These are phyloP conservation scores for Colletotrichum magnum DNA, from an alignment of 2,329 filamentous ascomycete species.

Conservation along the genomic window DNA sequence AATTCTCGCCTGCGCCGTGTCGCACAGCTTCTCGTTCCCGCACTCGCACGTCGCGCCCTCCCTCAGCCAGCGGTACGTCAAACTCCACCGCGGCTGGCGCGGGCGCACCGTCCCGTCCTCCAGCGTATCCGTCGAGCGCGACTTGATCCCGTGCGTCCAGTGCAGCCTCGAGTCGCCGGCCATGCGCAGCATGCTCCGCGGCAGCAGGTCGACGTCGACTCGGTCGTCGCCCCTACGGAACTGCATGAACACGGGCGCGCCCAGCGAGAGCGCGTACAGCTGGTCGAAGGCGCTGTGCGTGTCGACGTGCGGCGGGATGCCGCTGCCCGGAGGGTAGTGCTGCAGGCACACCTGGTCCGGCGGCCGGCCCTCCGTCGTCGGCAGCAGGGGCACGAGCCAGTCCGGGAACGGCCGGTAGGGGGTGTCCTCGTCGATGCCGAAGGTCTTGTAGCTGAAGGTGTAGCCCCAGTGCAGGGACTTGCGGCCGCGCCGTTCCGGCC, in stretches of 20 bases:
- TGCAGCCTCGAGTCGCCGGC: slow-evolving; percentile 64
- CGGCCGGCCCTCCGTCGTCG: slow-evolving; percentile 56
- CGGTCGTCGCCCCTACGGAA: slow-evolving; percentile 47
- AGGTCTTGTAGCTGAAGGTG: slow-evolving; percentile 72
- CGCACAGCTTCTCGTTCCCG: slow-evolving; percentile 63
- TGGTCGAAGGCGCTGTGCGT: slow-evolving; percentile 62
- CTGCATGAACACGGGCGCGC: slow-evolving; percentile 59
- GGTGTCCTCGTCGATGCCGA: slow-evolving; percentile 64
- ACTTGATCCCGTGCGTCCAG: slow-evolving; percentile 70
- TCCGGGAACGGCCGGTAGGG: slow-evolving; percentile 65
- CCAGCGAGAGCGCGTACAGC: slow-evolving; percentile 61
- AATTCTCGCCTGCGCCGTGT: slow-evolving; percentile 61
- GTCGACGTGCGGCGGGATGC: slow-evolving; percentile 74
- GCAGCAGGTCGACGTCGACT: slow-evolving; percentile 61
- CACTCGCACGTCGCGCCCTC: slow-evolving; percentile 63
- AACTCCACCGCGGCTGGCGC: slow-evolving; percentile 65
- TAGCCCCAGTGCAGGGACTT: slow-evolving; percentile 69
- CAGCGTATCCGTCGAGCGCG: slow-evolving; percentile 65
- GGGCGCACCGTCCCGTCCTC: slow-evolving; percentile 60
- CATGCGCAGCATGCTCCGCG: slow-evolving; percentile 67
- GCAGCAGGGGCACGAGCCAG: slow-evolving; percentile 65
- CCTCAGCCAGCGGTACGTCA: slow-evolving; percentile 69
- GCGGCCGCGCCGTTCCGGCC: slow-evolving; percentile 62
- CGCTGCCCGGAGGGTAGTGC: slow-evolving; percentile 71
- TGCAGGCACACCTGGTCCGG: slow-evolving; percentile 73